These are phyloP conservation scores for Penicillium sp. DNA, from an alignment of 2,329 filamentous ascomycete species.

Conservation along the genomic window DNA sequence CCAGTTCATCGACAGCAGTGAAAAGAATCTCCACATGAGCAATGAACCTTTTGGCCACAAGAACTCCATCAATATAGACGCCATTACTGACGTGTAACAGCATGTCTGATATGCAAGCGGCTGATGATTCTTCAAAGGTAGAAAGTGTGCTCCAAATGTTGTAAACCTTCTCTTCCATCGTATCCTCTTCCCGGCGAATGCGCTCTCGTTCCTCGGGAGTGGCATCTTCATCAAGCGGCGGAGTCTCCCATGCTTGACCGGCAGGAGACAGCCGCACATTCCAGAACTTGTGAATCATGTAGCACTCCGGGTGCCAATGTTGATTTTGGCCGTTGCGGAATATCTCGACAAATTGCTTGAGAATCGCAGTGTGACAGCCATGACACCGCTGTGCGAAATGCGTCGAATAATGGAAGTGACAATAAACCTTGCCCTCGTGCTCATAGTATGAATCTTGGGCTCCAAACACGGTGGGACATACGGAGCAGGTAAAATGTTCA, in stretches of 20 bases:
- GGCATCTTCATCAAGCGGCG: slow-evolving; percentile 54
- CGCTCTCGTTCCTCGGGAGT: slow-evolving; percentile 68
- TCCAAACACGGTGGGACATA: slow-evolving; percentile 96
- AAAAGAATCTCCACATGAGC: slow-evolving; percentile 94
- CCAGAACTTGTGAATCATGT: slow-evolving; percentile 99
- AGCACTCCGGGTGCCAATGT: slow-evolving; percentile 99
- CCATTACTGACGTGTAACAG: slow-evolving; percentile 97
- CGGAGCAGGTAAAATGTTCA: slow-evolving; percentile 96
- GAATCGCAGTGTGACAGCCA: slow-evolving; percentile 92
- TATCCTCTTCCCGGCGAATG: slow-evolving; percentile 83
- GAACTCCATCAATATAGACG: slow-evolving; percentile 89
- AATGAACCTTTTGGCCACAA: slow-evolving; percentile 95
- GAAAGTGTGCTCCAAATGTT: slow-evolving; percentile 98
- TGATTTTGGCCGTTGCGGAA: slow-evolving; percentile 97
- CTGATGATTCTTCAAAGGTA: slow-evolving; percentile 95
- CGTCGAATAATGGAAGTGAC: slow-evolving; percentile 98
- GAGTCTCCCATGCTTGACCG: slow-evolving; percentile 51
- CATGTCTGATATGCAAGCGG: slow-evolving; percentile 99
- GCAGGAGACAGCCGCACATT: slow-evolving; percentile 80
- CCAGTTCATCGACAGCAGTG: slow-evolving; percentile 80
- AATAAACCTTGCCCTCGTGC: slow-evolving; percentile 93
- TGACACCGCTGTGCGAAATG: slow-evolving; percentile 95
- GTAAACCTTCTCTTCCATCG: slow-evolving; percentile 96
- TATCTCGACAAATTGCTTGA: slow-evolving; percentile 99
- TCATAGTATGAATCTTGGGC: slow-evolving; percentile 99